Conservation (phyloP, 768 basidiomycete genomes). For the Hericium rajendrae region DNA sequence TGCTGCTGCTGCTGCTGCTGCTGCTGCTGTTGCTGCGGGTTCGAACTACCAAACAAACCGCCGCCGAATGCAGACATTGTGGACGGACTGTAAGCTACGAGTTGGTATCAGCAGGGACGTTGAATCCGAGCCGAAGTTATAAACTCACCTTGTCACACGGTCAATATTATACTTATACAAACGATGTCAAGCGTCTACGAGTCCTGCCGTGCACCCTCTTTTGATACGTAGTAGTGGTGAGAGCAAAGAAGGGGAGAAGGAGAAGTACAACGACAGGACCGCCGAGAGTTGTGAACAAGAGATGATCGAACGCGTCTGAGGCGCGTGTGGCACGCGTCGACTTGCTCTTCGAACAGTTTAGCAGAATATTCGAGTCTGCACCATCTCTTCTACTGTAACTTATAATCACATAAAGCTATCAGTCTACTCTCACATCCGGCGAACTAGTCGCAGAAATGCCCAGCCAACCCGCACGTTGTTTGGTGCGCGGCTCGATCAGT, state of each 20-base stretch:
- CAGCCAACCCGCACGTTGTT: background rate
- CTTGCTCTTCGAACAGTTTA: background rate
- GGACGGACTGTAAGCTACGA: no score
- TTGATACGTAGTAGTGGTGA: background rate
- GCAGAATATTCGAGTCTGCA: no score
- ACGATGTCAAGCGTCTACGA: no score
- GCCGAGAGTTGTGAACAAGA: background rate
- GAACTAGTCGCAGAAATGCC: background rate
- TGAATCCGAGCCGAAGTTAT: no score
- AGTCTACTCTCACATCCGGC: no score
- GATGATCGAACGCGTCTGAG: background rate
- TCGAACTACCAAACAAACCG: conserved; percentile 13
- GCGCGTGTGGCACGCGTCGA: background rate
- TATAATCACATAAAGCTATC: no score
- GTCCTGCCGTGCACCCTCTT: no score
- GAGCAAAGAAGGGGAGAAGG: background rate
- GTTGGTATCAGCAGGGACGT: no score
- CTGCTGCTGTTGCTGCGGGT: conserved; percentile 3
- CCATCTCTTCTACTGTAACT: no score
- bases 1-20: conserved; percentile 5
- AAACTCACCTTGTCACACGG: no score
- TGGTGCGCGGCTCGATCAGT: conserved; percentile 7
- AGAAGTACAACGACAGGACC: background rate
- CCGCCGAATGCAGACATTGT: conserved; percentile 4
- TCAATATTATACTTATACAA: no score